Evolutionary conservation across 2,329 filamentous ascomycete genomes (phyloP), one percentile per base, ranked within the genome.

Genomic region (Mycosphaerelloides madeirae): DNA sequence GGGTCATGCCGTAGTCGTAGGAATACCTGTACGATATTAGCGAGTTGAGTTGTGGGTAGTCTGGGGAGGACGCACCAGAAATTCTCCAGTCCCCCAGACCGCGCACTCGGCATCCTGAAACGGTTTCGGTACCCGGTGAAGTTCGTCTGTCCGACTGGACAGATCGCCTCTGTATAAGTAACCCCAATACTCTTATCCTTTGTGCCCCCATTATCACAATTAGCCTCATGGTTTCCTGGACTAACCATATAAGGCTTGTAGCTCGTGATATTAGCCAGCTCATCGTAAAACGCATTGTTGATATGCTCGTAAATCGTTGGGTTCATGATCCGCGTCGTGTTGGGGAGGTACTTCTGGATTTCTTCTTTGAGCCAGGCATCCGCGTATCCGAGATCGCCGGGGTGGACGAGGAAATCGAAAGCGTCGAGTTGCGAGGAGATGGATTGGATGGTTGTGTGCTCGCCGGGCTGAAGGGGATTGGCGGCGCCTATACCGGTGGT

Each of bases 351-450:
- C 8, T 44, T 37, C 38, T 50, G 41, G 28, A 78, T 79, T 35
- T 70, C 65, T 1, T 66, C 48, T 18, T 66, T 71, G 6, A 73
- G 59, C 78, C 78, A 81, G 60, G 79, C 72, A 45, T 81, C 79
- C 2, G 78, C 78, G 51, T 81, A 82, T 0, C 63, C 77, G 12
- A 81, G 67, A 54, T 81, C 78, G 4, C 75, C 75, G 0, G 73
- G 72, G 38, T 57, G 54, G 19, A 48, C 12, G 15, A 57, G 13
- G 32, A 56, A 57, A 37, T 57, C 55, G 31, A 46, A 57, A 7
- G 38, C 37, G 14, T 35, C 7, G 12, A 44, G 36, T 12, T 29
- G 36, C 16, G 48, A 11, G 4, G 43, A 32, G 0, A 57, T 31
- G 25, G 45, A 43, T 14, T 68, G 68, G 46, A 81, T 81, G 18